phyloP scores from a whole-genome alignment of 805 yeast species.

The Jamesozyma rosinii region DNA sequence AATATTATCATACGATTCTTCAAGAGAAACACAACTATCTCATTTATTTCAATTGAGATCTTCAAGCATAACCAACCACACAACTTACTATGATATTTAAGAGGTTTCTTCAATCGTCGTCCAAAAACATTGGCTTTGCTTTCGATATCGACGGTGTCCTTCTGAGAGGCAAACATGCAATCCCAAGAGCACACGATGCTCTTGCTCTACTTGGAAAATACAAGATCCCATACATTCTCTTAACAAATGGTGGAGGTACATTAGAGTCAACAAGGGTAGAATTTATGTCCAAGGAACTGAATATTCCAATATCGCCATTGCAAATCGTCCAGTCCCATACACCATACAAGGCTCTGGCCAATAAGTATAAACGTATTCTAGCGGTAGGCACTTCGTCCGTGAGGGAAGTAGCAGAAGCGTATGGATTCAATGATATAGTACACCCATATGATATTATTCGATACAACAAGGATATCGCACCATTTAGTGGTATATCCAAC shows the following conservation, averaged over 20 bases:
- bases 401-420: constrained; percentile 60
- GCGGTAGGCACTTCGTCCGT: constrained; percentile 71
- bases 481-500: constrained; percentile 67
- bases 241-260: constrained; percentile 88
- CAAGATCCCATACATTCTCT: constrained; percentile 65
- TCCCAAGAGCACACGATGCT: constrained; percentile 57
- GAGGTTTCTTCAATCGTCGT: constrained; percentile 10
- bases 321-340: constrained; percentile 86
- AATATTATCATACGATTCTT: no score
- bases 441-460: constrained; percentile 63
- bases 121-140: constrained; percentile 23
- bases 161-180: constrained; percentile 59
- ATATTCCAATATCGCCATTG: constrained; percentile 37
- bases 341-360: constrained; percentile 57
- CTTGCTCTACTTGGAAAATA: constrained; percentile 42
- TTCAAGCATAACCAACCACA: neutral
- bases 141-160: constrained; percentile 77
- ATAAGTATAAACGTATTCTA: constrained; percentile 51
- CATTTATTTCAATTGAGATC: no score
- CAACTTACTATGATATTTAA: constrained; percentile 8
- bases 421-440: constrained; percentile 71
- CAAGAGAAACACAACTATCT: neutral
- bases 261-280: constrained; percentile 53
- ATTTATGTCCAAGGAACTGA: constrained; percentile 40
- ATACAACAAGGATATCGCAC: constrained; percentile 52